Evolutionary conservation across 768 basidiomycete species (phyloP), one percentile per base, ranked within the genome.

Genomic region (Cantharellus anzutake): DNA sequence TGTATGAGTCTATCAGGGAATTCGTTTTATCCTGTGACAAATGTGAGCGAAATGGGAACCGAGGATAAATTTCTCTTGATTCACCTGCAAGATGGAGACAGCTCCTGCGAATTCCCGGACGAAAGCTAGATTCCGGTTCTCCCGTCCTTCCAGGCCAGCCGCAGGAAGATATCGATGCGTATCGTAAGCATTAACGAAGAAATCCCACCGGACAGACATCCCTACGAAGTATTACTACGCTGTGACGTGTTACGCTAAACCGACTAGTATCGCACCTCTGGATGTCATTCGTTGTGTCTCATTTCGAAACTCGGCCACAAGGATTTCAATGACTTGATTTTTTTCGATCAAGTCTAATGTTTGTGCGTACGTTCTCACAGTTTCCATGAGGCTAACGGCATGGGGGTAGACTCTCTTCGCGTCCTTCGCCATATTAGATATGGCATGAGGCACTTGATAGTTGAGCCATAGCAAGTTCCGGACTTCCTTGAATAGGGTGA

Each of bases 331-430:
- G 2, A 83, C 90, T 70, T 84, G 84, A 69, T 97, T 89, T 50
- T 77, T 78, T 68, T 96, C 86, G 65, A 98, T 84, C 65, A 97
- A 72, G 68, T 91, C 89, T 68, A 96, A 72, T 0, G 90, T 96
- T 73, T 99, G 96, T 20, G 86, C 86, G 71, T 99, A 98, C 38
- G 91, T 97, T 69, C 93, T 75, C n/a, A 98, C 91, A 0, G 92
- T 94, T 75, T 99, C 96, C 94, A 98, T 98, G 70, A 91, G 71
- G 67, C 88, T 91, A 64, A 98, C 94, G 2, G 96, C 96, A 74
- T 97, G 92, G 0, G 93, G 93, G 69, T 99, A 99, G 62, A 98
- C 93, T 65, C 91, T 75, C 75, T 96, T 97, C 62, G 96, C 96
- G 65, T 99, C 94, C 74, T 97, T 99, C 41, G 96, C 96, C 80